Evolutionary conservation across 495 filamentous ascomycete genomes (phyloP), one percentile per base, ranked within the genome.

Genomic region (Talaromyces nanjingensis): DNA sequence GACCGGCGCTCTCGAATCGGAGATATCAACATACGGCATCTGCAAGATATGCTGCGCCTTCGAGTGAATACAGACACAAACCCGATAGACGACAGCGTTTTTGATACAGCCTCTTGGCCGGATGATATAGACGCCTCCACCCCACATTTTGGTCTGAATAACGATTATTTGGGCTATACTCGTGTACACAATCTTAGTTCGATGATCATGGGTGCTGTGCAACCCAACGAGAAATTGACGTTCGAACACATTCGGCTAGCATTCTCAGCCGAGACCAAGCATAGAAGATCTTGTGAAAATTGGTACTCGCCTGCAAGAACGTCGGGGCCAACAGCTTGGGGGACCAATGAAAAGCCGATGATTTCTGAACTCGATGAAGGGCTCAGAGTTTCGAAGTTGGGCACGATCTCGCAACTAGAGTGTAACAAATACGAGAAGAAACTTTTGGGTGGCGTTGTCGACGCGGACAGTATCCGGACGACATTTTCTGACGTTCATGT

Each of bases 401-500:
- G 70, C 53, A 47, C 39, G 68, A 71, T 76, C 11, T 66, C 85
- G 29, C 76, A 79, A 56, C 86, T 84, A 63, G 81, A 73, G 0
- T 86, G 84, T 69, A 91, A 87, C 64, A 72, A 80, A 6, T 84
- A 96, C 68, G 94, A 98, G 74, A 92, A 92, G 73, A 88, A 87
- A 65, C 79, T 98, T 2, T 74, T 96, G 20, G 85, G 84, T 42
- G 92, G 94, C 11, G 86, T 98, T 1, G 84, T 96, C 27, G 85
- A 97, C 69, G 85, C 91, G 8, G 77, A 86, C 33, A 89, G 89
- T 64, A 90, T 98, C 59, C 86, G 86, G 58, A 96, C 91, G 0
- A 93, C 90, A 2, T 98, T 98, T 64, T 74, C 83, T 12, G 89
- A 96, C 70, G 87, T 98, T 42, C 88, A 91, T 64, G 92, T 90